Evolutionary conservation across 2,329 filamentous ascomycete genomes (phyloP).

Genomic region (Triangularia verruculosa): DNA sequence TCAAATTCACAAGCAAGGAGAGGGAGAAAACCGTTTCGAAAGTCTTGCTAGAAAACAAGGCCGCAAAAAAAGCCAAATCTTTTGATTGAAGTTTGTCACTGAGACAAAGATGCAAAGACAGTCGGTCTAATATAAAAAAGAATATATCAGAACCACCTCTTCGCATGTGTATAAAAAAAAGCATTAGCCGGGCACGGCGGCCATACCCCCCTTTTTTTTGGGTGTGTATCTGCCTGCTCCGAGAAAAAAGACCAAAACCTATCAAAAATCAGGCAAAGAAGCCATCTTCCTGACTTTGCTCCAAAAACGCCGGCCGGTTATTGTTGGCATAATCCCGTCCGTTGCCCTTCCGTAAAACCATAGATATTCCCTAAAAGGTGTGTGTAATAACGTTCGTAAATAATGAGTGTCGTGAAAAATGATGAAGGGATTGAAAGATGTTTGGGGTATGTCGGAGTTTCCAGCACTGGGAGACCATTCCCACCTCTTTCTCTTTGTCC

Average conservation of each 20-base stretch:
- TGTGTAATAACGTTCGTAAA: background rate
- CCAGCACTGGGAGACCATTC: slow-evolving; percentile 10
- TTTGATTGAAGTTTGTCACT: background rate
- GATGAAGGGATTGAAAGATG: background rate
- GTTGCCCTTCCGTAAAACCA: slow-evolving; percentile 6
- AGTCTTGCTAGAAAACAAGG: background rate
- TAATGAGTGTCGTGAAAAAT: slow-evolving; percentile 14
- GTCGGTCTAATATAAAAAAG: background rate
- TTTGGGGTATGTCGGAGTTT: slow-evolving; percentile 5
- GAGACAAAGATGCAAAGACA: background rate
- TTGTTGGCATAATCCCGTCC: slow-evolving; percentile 6
- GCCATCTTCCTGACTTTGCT: background rate
- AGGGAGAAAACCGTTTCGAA: background rate
- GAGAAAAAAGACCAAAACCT: background rate
- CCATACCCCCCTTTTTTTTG: background rate
- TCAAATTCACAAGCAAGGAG: background rate
- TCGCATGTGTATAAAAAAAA: background rate
- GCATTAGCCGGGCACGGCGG: background rate
- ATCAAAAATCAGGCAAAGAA: background rate
- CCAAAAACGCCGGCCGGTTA: background rate
- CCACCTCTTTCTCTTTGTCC: background rate
- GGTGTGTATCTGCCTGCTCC: background rate
- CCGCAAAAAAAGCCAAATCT: background rate
- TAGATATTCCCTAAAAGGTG: background rate
- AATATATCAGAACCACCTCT: background rate